Conservation (phyloP, 148 eudicot genomes). For the Polygonum aviculare region DNA sequence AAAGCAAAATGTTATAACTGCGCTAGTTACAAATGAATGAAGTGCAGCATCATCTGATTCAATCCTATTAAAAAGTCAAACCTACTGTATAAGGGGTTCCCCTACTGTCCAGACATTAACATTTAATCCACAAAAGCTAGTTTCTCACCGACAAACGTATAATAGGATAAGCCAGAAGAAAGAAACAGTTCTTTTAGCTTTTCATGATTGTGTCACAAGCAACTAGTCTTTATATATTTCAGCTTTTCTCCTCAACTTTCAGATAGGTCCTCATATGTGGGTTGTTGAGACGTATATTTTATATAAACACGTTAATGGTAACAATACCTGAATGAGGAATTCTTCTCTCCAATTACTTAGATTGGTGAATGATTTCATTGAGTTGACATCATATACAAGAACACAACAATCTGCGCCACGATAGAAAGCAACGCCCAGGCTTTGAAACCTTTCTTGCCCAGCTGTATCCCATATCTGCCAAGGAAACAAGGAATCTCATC, state of each 20-base stretch:
- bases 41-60: not conserved
- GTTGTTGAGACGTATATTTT: not conserved
- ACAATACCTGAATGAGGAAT: slow-evolving; percentile 73
- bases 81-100: not conserved
- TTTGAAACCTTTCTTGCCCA: slow-evolving; percentile 96
- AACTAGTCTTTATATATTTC: not conserved
- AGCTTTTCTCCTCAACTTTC: not conserved
- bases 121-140: not conserved
- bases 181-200: not conserved
- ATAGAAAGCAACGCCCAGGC: slow-evolving; percentile 93
- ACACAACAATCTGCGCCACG: slow-evolving; percentile 99
- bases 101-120: not conserved
- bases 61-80: not conserved
- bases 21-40: not conserved
- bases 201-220: not conserved
- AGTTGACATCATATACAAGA: slow-evolving; percentile 90
- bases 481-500: not conserved
- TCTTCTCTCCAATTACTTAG: slow-evolving; percentile 94
- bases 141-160: not conserved
- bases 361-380: slow-evolving; percentile 83
- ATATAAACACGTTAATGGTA: not conserved
- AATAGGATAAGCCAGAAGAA: not conserved
- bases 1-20: slow-evolving; percentile 1
- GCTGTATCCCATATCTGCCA: slow-evolving; percentile 97
- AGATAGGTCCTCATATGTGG: not conserved